Evolutionary conservation across 768 basidiomycete species (phyloP).

Genomic region (Strobilomyces confusus): DNA sequence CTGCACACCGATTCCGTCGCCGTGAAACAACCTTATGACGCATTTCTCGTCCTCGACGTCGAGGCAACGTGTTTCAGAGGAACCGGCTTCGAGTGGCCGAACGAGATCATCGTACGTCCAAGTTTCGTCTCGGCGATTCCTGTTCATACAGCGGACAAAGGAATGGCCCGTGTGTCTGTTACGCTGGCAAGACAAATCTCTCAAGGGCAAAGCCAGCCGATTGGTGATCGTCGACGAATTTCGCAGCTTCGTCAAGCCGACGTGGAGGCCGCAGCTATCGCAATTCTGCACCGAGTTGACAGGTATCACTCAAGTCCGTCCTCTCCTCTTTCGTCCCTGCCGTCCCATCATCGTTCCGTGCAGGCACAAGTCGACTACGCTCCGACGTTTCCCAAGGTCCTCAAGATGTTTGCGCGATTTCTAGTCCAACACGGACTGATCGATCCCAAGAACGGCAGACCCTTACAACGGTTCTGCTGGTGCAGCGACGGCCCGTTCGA

Average conservation of each 20-base stretch:
- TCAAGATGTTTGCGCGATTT: slow-evolving; percentile 61
- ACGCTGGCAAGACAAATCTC: slow-evolving; percentile 67
- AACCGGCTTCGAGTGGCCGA: slow-evolving; percentile 74
- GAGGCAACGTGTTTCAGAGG: slow-evolving; percentile 78
- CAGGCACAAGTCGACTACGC: slow-evolving; percentile 80
- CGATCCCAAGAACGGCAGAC: slow-evolving; percentile 51
- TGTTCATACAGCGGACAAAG: slow-evolving; percentile 37
- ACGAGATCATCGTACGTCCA: slow-evolving; percentile 85
- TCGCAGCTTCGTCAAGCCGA: slow-evolving; percentile 82
- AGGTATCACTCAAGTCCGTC: slow-evolving; percentile 85
- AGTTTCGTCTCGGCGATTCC: slow-evolving; percentile 14
- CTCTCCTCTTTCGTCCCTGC: slow-evolving; percentile 5
- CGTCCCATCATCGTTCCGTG: slow-evolving; percentile 5
- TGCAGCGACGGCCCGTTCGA: slow-evolving; percentile 84
- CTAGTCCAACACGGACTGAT: slow-evolving; percentile 69
- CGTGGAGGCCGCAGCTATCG: slow-evolving; percentile 78
- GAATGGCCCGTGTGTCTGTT: slow-evolving; percentile 93
- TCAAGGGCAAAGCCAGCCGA: slow-evolving; percentile 46
- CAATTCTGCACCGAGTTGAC: slow-evolving; percentile 85
- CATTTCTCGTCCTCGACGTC: slow-evolving; percentile 85
- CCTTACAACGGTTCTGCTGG: slow-evolving; percentile 68
- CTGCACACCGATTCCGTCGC: slow-evolving; percentile 12
- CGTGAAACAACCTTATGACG: slow-evolving; percentile 56
- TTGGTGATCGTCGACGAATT: slow-evolving; percentile 79
- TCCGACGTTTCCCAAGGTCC: slow-evolving; percentile 68